Percentiles rank a stretch among this genome's conserved stretches.
Evolutionary conservation across 2,329 filamentous ascomycete genomes (phyloP).

Genomic region (Aspergillus fijiensis): DNA sequence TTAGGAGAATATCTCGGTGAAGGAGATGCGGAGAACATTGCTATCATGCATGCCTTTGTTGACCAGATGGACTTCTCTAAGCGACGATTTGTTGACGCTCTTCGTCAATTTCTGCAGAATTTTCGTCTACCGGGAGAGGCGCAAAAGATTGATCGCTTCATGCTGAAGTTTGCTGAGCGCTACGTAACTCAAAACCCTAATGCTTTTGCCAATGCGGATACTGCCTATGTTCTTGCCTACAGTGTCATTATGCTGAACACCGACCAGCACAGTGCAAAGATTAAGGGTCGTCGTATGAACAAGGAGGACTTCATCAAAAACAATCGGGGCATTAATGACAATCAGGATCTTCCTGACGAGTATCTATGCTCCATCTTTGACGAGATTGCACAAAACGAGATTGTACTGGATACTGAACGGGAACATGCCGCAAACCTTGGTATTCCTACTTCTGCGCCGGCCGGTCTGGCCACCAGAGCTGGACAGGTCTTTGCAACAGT

Average conservation of each 20-base stretch:
- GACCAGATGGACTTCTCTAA: constrained; percentile 92
- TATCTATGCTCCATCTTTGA: constrained; percentile 89
- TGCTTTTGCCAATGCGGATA: constrained; percentile 96
- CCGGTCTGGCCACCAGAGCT: constrained; percentile 75
- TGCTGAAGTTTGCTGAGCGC: constrained; percentile 97
- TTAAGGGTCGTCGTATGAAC: constrained; percentile 81
- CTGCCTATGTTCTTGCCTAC: constrained; percentile 92
- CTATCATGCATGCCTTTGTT: constrained; percentile 98
- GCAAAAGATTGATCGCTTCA: constrained; percentile 98
- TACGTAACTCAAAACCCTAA: constrained; percentile 95
- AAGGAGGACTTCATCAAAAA: constrained; percentile 99
- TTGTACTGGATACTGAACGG: constrained; percentile 88
- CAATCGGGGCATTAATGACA: constrained; percentile 97
- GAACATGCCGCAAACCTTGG: constrained; percentile 83
- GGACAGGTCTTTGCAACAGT: constrained; percentile 89
- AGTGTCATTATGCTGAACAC: constrained; percentile 97
- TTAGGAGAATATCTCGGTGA: constrained; percentile 95
- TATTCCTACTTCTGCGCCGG: constrained; percentile 56
- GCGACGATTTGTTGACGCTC: constrained; percentile 85
- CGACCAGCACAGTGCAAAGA: constrained; percentile 86
- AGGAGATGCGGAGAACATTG: constrained; percentile 87
- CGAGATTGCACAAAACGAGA: constrained; percentile 87
- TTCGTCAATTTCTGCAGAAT: constrained; percentile 87
- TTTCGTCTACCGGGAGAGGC: constrained; percentile 95
- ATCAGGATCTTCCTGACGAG: constrained; percentile 86